These are phyloP conservation scores for Aspergillus glaucus DNA, from an alignment of 2,329 filamentous ascomycete genomes.

Conservation along the genomic window DNA sequence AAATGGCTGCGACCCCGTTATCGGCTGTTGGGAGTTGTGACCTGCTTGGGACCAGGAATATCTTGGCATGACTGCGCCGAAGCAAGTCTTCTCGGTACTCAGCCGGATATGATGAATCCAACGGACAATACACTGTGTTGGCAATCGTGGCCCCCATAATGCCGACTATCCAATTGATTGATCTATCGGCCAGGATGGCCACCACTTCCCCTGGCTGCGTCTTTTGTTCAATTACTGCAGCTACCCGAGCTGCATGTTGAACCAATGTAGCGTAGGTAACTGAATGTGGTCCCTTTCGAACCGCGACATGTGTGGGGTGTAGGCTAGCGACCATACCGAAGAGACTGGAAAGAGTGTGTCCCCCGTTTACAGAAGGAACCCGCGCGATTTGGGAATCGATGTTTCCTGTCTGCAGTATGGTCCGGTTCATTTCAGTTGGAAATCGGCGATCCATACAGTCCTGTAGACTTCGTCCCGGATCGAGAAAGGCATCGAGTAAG, in stretches of 20 bases:
- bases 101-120: slow-evolving; percentile 10
- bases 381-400: neutral
- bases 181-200: slow-evolving; percentile 13
- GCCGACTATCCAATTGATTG: slow-evolving; percentile 7
- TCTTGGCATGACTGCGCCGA: neutral
- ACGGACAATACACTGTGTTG: slow-evolving; percentile 12
- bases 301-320: neutral
- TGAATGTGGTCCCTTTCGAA: neutral
- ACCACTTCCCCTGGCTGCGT: slow-evolving; percentile 2
- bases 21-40: neutral
- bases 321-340: neutral
- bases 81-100: neutral
- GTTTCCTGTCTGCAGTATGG: neutral
- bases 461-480: neutral
- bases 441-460: neutral
- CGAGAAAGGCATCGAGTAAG: neutral
- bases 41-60: slow-evolving; percentile 1
- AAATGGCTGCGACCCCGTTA: too few relatives aligned
- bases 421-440: neutral
- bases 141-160: slow-evolving; percentile 6
- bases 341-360: neutral
- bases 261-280: slow-evolving; percentile 5
- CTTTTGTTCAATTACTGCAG: slow-evolving; percentile 2
- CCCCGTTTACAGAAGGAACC: neutral
- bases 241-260: neutral